Evolutionary conservation across 441 rosid genomes (phyloP).

Genomic region (Syzygium syzygioides): DNA sequence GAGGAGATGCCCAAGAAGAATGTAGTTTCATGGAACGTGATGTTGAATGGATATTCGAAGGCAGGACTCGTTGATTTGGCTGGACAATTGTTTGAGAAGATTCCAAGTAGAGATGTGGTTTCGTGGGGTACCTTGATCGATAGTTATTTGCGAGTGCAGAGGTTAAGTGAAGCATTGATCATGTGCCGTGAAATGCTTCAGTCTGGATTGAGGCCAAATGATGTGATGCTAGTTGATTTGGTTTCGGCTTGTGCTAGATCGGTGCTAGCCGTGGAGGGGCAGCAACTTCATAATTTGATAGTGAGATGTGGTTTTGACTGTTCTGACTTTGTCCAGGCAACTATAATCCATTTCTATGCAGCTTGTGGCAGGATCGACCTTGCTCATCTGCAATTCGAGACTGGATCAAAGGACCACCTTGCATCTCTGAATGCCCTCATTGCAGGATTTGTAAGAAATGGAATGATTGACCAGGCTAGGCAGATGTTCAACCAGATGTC

Average conservation of each 20-base stretch:
- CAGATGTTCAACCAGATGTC: slow-evolving; percentile 49
- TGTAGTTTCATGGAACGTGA: slow-evolving; percentile 72
- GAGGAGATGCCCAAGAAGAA: slow-evolving; percentile 61
- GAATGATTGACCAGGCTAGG: slow-evolving; percentile 52
- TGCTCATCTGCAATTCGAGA: slow-evolving; percentile 57
- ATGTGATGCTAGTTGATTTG: slow-evolving; percentile 66
- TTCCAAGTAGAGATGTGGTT: slow-evolving; percentile 57
- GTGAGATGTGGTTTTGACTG: slow-evolving; percentile 56
- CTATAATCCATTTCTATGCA: slow-evolving; percentile 59
- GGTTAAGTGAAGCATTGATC: slow-evolving; percentile 48
- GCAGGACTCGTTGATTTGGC: slow-evolving; percentile 52
- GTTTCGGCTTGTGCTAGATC: slow-evolving; percentile 62
- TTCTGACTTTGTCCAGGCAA: slow-evolving; percentile 61
- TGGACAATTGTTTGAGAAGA: slow-evolving; percentile 43
- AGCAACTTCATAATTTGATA: slow-evolving; percentile 48
- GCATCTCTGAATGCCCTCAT: slow-evolving; percentile 67
- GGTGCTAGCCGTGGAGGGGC: slow-evolving; percentile 29
- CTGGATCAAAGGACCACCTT: slow-evolving; percentile 38
- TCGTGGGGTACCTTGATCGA: slow-evolving; percentile 76
- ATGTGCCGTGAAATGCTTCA: slow-evolving; percentile 45
- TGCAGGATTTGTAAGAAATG: slow-evolving; percentile 52
- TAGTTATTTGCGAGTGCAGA: slow-evolving; percentile 44
- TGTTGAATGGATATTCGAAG: slow-evolving; percentile 80
- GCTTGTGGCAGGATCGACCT: slow-evolving; percentile 42
- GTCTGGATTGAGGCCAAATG: slow-evolving; percentile 41